Percentiles rank a stretch among this genome's conserved stretches.
phyloP scores from a whole-genome alignment of 352 stramenopile species.

The Elongisporangium anandrum region DNA sequence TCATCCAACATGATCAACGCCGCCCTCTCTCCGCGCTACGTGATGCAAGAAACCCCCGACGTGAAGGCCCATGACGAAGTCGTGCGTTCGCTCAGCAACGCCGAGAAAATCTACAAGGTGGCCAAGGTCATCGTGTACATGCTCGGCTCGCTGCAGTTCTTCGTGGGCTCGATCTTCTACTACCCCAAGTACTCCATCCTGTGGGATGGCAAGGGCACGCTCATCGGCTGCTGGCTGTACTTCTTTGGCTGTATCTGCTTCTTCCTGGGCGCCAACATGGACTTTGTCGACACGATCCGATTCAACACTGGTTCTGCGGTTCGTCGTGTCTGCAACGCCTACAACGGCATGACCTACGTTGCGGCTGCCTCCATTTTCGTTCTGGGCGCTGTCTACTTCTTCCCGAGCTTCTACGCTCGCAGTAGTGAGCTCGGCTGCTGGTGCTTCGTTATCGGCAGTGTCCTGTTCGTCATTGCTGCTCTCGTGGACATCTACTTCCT shows the following conservation, averaged over 20 bases:
- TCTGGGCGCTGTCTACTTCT: conserved; percentile 75
- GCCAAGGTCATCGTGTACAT: conserved; percentile 48
- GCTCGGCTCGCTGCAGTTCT: conserved; percentile 64
- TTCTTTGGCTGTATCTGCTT: conserved; percentile 73
- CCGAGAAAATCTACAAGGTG: conserved; percentile 51
- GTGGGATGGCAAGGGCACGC: conserved; percentile 51
- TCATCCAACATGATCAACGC: conserved; percentile 6
- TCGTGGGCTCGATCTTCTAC: conserved; percentile 76
- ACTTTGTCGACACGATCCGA: conserved; percentile 66
- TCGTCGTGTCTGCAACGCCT: conserved; percentile 52
- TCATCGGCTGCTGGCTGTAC: conserved; percentile 66
- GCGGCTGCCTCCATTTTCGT: conserved; percentile 70
- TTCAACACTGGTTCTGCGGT: conserved; percentile 47
- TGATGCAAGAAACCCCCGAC: conserved; percentile 18
- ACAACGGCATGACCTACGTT: conserved; percentile 58
- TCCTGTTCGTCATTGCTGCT: conserved; percentile 56
- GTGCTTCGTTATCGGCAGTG: conserved; percentile 67
- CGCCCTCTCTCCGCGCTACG: conserved; percentile 19
- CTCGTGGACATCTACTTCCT: conserved; percentile 67
- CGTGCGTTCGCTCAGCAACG: conserved; percentile 14
- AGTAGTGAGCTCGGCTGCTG: conserved; percentile 63
- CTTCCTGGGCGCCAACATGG: conserved; percentile 56
- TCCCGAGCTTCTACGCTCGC: conserved; percentile 70
- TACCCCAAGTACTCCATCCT: conserved; percentile 69
- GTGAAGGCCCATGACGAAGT: conserved; percentile 10